Evolutionary conservation across 202 grass and related monocot species (phyloP).

Genomic region (Eragrostis tef): DNA sequence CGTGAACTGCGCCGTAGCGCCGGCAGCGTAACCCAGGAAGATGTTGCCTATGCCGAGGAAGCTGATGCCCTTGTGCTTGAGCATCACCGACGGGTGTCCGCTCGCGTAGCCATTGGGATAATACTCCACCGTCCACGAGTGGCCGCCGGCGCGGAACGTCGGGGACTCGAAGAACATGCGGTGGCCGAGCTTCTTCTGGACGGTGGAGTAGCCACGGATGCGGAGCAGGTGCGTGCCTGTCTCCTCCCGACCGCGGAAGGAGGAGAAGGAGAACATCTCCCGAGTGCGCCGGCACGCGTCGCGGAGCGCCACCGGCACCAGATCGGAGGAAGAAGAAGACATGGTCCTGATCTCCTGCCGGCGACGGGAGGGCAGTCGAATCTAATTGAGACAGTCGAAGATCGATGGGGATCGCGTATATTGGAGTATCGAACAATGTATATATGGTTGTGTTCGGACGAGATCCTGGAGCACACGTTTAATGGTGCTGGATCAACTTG

Average conservation of each 20-base stretch:
- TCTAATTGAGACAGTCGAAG: no score
- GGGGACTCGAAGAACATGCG: background rate
- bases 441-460: no score
- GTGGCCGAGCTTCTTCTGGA: background rate
- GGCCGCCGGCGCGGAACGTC: background rate
- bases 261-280: background rate
- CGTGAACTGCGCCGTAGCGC: no score
- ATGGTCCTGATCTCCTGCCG: no score
- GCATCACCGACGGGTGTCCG: background rate
- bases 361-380: no score
- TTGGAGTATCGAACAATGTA: no score
- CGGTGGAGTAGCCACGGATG: slow-evolving; percentile 14
- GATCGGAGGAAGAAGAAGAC: background rate
- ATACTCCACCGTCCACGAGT: background rate
- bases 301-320: background rate
- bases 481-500: no score
- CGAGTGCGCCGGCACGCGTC: background rate
- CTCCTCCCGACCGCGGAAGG: background rate
- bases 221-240: slow-evolving; percentile 8
- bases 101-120: background rate
- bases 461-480: no score
- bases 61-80: background rate
- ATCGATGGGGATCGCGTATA: no score
- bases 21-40: no score
- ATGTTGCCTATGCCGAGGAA: no score